These are phyloP conservation scores for Saccharomycopsis fodiens DNA, from an alignment of 805 yeast species.

Conservation along the genomic window DNA sequence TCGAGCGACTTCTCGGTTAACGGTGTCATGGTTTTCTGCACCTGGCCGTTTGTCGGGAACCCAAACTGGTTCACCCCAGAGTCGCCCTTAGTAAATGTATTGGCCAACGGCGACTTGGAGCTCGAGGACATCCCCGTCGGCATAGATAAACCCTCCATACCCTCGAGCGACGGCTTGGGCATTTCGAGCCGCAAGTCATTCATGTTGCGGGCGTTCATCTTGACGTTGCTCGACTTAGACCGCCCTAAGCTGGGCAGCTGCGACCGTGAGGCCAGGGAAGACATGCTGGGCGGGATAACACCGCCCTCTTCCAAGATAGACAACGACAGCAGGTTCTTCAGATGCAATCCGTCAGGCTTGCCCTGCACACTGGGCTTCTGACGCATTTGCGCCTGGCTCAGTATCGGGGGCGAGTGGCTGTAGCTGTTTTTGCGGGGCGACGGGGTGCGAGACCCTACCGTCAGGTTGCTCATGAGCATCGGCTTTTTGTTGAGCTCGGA, in stretches of 20 bases:
- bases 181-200: conserved; percentile 23
- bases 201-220: conserved; percentile 11
- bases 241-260: conserved; percentile 17
- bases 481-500: neutral
- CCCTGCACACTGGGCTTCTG: conserved; percentile 1
- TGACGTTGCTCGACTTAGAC: conserved; percentile 2
- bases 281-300: conserved; percentile 4
- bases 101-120: conserved; percentile 30
- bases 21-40: conserved; percentile 73
- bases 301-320: conserved; percentile 3
- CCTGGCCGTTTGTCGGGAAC: conserved; percentile 36
- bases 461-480: neutral
- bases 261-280: conserved; percentile 17
- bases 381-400: neutral
- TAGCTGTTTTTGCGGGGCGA: conserved; percentile 7
- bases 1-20: conserved; percentile 48
- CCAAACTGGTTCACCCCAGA: conserved; percentile 60
- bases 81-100: conserved; percentile 21
- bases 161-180: conserved; percentile 21
- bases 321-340: conserved; percentile 6
- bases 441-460: conserved; percentile 4
- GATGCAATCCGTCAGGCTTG: conserved; percentile 22
- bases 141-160: neutral
- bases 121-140: conserved; percentile 22
- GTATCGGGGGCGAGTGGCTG: conserved; percentile 4